These are phyloP conservation scores for Chenopodium quinoa DNA, from an alignment of 148 eudicot species.

Conservation along the genomic window DNA sequence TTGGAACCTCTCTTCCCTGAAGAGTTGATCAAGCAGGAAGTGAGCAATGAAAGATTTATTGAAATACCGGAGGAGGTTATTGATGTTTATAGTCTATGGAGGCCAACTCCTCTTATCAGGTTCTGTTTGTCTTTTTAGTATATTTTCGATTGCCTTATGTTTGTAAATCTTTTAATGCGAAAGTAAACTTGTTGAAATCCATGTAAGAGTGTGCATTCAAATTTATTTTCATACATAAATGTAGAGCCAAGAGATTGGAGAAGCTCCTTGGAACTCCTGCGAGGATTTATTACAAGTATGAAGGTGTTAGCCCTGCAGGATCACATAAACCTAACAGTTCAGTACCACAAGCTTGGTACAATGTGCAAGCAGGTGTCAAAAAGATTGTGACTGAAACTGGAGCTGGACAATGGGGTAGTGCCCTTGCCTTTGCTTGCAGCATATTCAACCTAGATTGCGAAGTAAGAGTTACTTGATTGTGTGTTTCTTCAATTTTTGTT, in stretches of 20 bases:
- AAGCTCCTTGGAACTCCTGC: conserved; percentile 93
- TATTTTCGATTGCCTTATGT: not conserved
- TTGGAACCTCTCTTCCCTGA: conserved; percentile 72
- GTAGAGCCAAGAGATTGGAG: conserved; percentile 93
- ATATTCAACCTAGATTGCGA: conserved; percentile 83
- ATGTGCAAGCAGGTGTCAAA: conserved; percentile 74
- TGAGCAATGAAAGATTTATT: conserved; percentile 56
- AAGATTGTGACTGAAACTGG: conserved; percentile 95
- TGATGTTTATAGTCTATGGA: conserved; percentile 82
- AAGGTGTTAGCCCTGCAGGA: conserved; percentile 97
- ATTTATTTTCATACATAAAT: conserved; percentile 21
- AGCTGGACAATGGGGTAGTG: conserved; percentile 98
- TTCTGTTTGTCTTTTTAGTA: conserved; percentile 23
- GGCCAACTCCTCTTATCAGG: conserved; percentile 98
- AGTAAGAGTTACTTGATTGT: conserved; percentile 39
- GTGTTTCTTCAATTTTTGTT: not conserved
- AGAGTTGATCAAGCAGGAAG: conserved; percentile 84
- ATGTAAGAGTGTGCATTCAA: not conserved
- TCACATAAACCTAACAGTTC: conserved; percentile 95
- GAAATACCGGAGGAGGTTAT: conserved; percentile 85
- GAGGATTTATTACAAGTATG: conserved; percentile 86
- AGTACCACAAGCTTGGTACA: conserved; percentile 94
- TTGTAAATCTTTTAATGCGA: not conserved
- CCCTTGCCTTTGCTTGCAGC: conserved; percentile 88
- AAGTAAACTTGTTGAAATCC: not conserved